Conservation (phyloP, 2,329 filamentous ascomycete species). For the Cladosporium sp. region DNA sequence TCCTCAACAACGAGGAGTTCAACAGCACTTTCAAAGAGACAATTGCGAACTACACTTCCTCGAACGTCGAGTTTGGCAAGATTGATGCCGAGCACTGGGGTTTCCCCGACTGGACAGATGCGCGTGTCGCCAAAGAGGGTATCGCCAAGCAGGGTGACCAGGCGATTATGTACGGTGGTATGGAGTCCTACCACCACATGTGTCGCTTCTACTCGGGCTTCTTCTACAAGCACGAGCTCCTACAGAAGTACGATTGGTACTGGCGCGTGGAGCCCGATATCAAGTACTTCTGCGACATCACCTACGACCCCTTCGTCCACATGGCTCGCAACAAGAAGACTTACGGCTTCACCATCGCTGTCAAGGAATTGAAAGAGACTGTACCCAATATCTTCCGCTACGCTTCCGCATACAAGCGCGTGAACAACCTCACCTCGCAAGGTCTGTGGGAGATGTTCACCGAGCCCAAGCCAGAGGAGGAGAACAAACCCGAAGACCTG, state of each 20-base stretch:
- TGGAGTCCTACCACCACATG: constrained; percentile 99
- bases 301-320: constrained; percentile 93
- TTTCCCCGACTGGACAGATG: constrained; percentile 93
- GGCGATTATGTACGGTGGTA: constrained; percentile 98
- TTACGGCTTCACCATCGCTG: constrained; percentile 97
- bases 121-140: constrained; percentile 89
- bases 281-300: constrained; percentile 99
- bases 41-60: constrained; percentile 86
- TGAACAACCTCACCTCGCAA: constrained; percentile 85
- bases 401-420: constrained; percentile 94
- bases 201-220: constrained; percentile 99
- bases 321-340: constrained; percentile 97
- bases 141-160: constrained; percentile 95
- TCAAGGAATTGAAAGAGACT: constrained; percentile 96
- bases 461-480: constrained; percentile 68
- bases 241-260: constrained; percentile 99
- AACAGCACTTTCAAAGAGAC: constrained; percentile 89
- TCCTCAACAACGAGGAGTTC: constrained; percentile 97
- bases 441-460: constrained; percentile 99
- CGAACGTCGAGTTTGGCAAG: constrained; percentile 86
- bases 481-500: constrained; percentile 47
- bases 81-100: constrained; percentile 92
- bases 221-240: constrained; percentile 94
- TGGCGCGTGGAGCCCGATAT: constrained; percentile 99
- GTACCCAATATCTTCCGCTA: constrained; percentile 99